Conservation (phyloP, 257 asterid genomes). For the Paulownia fortunei region DNA sequence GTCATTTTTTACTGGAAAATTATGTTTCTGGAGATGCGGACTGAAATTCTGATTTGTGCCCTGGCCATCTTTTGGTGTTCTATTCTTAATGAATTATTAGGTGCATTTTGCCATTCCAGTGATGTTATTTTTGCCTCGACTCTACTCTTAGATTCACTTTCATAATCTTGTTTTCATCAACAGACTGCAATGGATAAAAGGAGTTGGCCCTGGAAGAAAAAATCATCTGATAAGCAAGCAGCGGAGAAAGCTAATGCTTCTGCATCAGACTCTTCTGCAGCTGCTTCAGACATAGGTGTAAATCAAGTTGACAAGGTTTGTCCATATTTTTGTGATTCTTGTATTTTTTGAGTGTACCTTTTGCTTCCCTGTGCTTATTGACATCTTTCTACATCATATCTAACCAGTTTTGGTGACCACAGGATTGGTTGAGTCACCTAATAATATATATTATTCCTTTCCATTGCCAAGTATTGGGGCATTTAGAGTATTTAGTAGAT, state of each 20-base stretch:
- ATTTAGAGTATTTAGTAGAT: not conserved
- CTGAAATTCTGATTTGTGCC: not conserved
- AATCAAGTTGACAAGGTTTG: conserved; percentile 62
- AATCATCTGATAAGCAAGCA: conserved; percentile 77
- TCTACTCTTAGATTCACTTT: not conserved
- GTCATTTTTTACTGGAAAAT: not conserved
- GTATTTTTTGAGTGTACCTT: not conserved
- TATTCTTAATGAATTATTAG: not conserved
- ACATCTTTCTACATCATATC: not conserved
- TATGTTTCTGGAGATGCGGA: not conserved
- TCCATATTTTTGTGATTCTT: conserved; percentile 22
- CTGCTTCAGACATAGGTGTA: conserved; percentile 49
- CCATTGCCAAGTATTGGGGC: not conserved
- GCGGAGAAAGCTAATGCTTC: conserved; percentile 50
- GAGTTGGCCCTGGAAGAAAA: conserved; percentile 99
- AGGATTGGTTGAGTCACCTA: not conserved
- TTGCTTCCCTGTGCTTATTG: not conserved
- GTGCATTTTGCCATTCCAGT: conserved; percentile 23
- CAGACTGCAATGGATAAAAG: conserved; percentile 76
- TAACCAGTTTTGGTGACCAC: not conserved
- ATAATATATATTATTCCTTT: not conserved
- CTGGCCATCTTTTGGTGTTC: conserved; percentile 3
- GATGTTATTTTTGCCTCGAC: not conserved
- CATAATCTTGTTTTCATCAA: conserved; percentile 19
- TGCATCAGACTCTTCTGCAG: conserved; percentile 45